phyloP scores from a whole-genome alignment of 2,329 filamentous ascomycete genomes.

The Trichoderma sp. region DNA sequence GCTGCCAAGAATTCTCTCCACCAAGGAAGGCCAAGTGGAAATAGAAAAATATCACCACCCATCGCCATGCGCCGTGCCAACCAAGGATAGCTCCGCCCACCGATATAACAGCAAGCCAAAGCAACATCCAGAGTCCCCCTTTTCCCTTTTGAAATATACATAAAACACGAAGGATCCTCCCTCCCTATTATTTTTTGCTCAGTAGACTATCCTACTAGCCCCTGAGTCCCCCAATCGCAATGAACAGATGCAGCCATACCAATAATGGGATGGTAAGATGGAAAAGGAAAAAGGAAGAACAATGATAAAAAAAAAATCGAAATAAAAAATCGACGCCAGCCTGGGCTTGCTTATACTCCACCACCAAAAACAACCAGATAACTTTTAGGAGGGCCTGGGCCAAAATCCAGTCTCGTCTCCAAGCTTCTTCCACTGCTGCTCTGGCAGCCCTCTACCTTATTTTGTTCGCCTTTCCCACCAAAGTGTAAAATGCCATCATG shows the following conservation, averaged over 20 bases:
- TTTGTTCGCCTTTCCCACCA: conserved; percentile 1
- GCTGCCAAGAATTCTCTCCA: conserved; percentile 18
- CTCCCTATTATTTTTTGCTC: conserved; percentile 26
- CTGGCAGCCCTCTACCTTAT: background rate
- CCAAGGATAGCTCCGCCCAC: conserved; percentile 30
- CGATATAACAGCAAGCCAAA: conserved; percentile 25
- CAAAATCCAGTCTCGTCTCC: conserved; percentile 40
- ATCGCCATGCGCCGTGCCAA: conserved; percentile 30
- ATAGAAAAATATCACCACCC: conserved; percentile 26
- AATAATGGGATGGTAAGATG: conserved; percentile 33
- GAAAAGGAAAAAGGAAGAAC: conserved; percentile 25
- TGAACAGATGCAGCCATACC: conserved; percentile 30
- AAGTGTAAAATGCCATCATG: background rate
- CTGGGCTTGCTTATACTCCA: conserved; percentile 33
- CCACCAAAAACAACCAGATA: conserved; percentile 27
- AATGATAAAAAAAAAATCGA: conserved; percentile 5
- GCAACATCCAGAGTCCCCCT: conserved; percentile 28
- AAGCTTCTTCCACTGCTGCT: conserved; percentile 8
- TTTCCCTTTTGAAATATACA: conserved; percentile 28
- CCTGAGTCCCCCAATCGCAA: conserved; percentile 20
- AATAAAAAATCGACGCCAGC: conserved; percentile 29
- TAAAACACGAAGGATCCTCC: conserved; percentile 22
- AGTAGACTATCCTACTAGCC: conserved; percentile 12
- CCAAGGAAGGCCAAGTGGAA: conserved; percentile 26
- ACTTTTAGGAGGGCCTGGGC: conserved; percentile 38